A percentile compares a stretch with the other conserved stretches of the same genome.
phyloP scores from a whole-genome alignment of 1,284 basidiomycete genomes.

The Stygiomarasmius scandens region DNA sequence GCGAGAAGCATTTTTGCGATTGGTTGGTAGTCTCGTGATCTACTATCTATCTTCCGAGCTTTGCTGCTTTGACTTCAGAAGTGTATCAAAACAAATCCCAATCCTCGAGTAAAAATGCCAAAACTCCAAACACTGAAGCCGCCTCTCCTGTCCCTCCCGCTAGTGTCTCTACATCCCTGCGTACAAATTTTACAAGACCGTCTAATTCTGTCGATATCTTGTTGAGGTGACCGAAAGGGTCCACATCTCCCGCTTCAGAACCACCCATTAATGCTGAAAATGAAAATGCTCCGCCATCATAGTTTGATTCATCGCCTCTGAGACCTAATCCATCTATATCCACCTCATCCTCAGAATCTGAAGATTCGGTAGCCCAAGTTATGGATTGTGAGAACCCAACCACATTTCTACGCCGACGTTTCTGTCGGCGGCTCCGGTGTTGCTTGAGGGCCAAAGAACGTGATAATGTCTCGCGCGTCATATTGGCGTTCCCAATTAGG shows the following conservation, averaged over 20 bases:
- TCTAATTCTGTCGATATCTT: slow-evolving; percentile 71
- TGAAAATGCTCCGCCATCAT: slow-evolving; percentile 26
- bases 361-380: slow-evolving; percentile 35
- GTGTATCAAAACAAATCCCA: slow-evolving; percentile 68
- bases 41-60: too few relatives aligned
- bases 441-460: slow-evolving; percentile 54
- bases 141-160: slow-evolving; percentile 56
- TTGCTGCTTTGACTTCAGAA: too few relatives aligned
- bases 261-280: slow-evolving; percentile 48
- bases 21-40: too few relatives aligned
- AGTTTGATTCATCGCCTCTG: slow-evolving; percentile 22
- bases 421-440: slow-evolving; percentile 62
- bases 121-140: slow-evolving; percentile 65
- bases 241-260: slow-evolving; percentile 47
- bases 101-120: slow-evolving; percentile 80
- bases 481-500: slow-evolving; percentile 58
- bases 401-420: slow-evolving; percentile 54
- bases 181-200: slow-evolving; percentile 66
- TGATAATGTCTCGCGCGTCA: slow-evolving; percentile 61
- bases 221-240: slow-evolving; percentile 47
- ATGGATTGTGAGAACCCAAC: slow-evolving; percentile 60
- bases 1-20: too few relatives aligned
- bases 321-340: slow-evolving; percentile 28
- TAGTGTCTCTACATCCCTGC: slow-evolving; percentile 66
- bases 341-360: slow-evolving; percentile 43